Conservation (phyloP, 768 basidiomycete species). For the Boletus pseudopeckii region DNA sequence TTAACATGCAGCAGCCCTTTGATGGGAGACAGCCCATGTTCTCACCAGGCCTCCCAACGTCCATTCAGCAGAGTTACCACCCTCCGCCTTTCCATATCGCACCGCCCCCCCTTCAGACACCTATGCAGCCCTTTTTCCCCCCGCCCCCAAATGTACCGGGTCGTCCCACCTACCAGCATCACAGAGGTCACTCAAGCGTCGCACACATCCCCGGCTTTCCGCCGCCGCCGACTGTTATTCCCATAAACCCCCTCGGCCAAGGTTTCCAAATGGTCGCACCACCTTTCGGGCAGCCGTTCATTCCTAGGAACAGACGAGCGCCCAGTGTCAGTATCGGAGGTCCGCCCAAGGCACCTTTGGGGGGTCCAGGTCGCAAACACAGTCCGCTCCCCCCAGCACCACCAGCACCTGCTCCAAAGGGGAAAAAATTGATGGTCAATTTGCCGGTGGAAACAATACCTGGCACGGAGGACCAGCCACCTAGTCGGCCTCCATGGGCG, state of each 20-base stretch:
- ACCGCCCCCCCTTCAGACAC: conserved; percentile 57
- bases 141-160: conserved; percentile 47
- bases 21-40: conserved; percentile 48
- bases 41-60: conserved; percentile 63
- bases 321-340: conserved; percentile 72
- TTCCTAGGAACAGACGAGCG: conserved; percentile 61
- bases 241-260: conserved; percentile 58
- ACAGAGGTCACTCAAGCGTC: conserved; percentile 55
- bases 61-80: conserved; percentile 55
- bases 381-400: conserved; percentile 53
- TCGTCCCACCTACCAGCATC: conserved; percentile 50
- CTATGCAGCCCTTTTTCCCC: conserved; percentile 68
- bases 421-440: conserved; percentile 67
- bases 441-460: conserved; percentile 65
- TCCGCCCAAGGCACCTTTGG: conserved; percentile 83
- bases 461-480: conserved; percentile 35
- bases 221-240: conserved; percentile 52
- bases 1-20: conserved; percentile 56
- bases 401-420: conserved; percentile 40
- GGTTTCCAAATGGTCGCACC: conserved; percentile 53
- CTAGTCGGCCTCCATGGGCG: conserved; percentile 55
- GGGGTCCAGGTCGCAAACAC: conserved; percentile 74
- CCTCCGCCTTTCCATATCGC: conserved; percentile 46
- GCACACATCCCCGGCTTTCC: conserved; percentile 62
- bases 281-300: conserved; percentile 48